Percentiles rank a stretch among this genome's conserved stretches.
phyloP scores from a whole-genome alignment of 305 asterid genomes.

The Striga hermonthica region DNA sequence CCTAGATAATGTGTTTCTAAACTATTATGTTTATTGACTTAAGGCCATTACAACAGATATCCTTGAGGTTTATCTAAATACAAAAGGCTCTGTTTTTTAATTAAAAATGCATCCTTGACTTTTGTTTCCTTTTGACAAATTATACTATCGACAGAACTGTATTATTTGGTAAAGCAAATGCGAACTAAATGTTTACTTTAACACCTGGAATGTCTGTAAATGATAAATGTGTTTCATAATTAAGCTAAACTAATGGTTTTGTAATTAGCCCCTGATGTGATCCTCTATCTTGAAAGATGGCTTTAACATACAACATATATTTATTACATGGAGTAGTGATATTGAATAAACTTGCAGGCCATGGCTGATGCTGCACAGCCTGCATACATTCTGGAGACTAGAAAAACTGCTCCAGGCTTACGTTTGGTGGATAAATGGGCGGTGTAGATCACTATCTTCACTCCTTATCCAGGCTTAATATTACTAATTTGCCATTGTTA shows the following conservation, averaged over 20 bases:
- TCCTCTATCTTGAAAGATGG: not conserved
- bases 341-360: slow-evolving; percentile 46
- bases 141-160: not conserved
- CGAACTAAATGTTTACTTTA: no score
- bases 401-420: slow-evolving; percentile 94
- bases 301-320: not conserved
- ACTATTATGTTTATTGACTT: not conserved
- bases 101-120: no score
- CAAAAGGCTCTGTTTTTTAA: not conserved
- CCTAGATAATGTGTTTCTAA: slow-evolving; percentile 6
- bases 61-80: not conserved
- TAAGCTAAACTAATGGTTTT: no score
- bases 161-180: not conserved
- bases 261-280: not conserved
- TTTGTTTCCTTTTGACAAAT: not conserved
- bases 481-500: not conserved
- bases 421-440: slow-evolving; percentile 99
- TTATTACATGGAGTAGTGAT: not conserved
- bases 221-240: no score
- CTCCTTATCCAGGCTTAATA: slow-evolving; percentile 26
- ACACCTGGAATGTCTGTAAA: no score
- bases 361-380: slow-evolving; percentile 94
- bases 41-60: not conserved
- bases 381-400: slow-evolving; percentile 82
- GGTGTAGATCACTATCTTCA: slow-evolving; percentile 53